phyloP scores from a whole-genome alignment of 371 early-diverging fungal genomes.

The Mortierella sp. region DNA sequence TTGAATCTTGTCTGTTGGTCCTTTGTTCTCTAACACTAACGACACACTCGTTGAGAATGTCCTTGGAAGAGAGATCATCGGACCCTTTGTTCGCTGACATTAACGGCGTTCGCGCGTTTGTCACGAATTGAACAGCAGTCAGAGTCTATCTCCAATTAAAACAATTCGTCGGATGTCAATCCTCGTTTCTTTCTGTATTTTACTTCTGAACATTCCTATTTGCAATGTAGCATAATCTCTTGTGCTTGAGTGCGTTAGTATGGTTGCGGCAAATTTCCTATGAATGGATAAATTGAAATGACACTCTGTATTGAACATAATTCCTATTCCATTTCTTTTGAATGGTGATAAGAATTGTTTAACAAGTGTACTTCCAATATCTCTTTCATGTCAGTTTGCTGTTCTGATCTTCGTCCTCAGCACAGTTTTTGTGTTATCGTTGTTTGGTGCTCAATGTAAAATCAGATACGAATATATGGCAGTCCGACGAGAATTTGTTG shows the following conservation, averaged over 20 bases:
- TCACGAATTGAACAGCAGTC: slow-evolving; percentile 18
- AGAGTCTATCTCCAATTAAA: slow-evolving; percentile 53
- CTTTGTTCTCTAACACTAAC: neutral
- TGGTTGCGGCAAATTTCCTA: neutral
- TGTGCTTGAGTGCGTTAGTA: neutral
- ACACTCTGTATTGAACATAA: neutral
- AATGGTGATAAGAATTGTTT: neutral
- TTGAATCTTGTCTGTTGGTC: slow-evolving; percentile 23
- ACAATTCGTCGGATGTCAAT: slow-evolving; percentile 60
- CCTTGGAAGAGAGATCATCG: neutral
- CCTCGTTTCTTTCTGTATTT: slow-evolving; percentile 1
- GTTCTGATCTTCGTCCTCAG: neutral
- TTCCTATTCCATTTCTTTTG: neutral
- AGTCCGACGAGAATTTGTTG: slow-evolving; percentile 33
- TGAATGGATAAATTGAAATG: neutral
- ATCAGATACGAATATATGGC: slow-evolving; percentile 23
- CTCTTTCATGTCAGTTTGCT: neutral
- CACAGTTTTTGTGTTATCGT: neutral
- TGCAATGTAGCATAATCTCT: neutral
- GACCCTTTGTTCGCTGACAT: slow-evolving; percentile 13
- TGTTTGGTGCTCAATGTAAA: slow-evolving; percentile 8
- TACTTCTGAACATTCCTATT: neutral
- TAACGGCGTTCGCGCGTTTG: neutral
- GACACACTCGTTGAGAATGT: neutral
- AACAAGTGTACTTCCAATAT: neutral